Evolutionary conservation across 1,284 basidiomycete species (phyloP), one percentile per base, ranked within the genome.

Genomic region (Cryptococcus sp.): DNA sequence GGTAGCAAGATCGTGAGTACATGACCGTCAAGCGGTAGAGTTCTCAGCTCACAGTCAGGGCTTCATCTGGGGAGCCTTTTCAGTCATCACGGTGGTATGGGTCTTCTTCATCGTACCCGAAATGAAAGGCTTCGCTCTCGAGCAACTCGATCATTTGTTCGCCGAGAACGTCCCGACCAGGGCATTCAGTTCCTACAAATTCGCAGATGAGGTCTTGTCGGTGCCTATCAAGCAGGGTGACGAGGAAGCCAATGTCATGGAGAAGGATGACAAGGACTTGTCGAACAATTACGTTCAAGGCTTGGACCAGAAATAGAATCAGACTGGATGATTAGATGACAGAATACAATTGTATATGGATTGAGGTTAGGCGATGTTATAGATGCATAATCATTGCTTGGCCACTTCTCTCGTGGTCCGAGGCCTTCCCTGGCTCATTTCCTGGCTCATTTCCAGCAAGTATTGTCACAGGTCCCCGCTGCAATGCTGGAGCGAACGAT

Each of bases 11-110:
- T 63, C 16, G 28, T 28, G 53, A 50, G 37, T 46, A 48, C 47
- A 21, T 7, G 5, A 31, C 19, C 19, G n/a, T 46, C 11, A n/a
- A 19, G 14, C 24, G 18, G 21, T 4, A 32, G 16, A 34, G 3
- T 34, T n/a, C 19, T 23, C 21, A 39, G 41, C 32, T 28, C 5
- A 28, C 28, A 11, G 28, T 11, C 4, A 28, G 28, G 53, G 54
- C 24, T 63, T 57, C 53, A 41, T 63, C 45, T 63, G 57, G 56
- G 56, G 56, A 14, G 48, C 46, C 4, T 59, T 63, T 55, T 59
- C 55, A 3, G 19, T 58, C 51, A 41, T 58, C 41, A 54, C 46
- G 19, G 50, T 60, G 0, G 23, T 50, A 31, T 54, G 18, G 31
- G 49, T 48, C 22, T 57, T 46, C 49, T 57, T 62, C 55, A 52